Evolutionary conservation across 306 rosid genomes (phyloP).

Genomic region (Casuarina glauca): DNA sequence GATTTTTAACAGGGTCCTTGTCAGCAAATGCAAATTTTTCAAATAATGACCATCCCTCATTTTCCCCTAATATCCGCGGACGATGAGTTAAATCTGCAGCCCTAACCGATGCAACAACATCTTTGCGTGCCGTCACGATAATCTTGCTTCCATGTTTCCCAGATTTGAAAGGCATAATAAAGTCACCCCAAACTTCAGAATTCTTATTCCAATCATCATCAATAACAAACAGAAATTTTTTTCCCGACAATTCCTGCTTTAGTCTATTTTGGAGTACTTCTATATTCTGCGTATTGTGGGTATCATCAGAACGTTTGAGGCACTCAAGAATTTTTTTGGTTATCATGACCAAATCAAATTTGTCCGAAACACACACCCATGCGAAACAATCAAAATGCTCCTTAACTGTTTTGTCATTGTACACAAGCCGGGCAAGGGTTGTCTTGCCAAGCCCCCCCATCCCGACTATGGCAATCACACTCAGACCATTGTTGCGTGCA

Average conservation of each 20-base stretch:
- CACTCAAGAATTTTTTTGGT: too few relatives aligned
- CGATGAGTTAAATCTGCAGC: not conserved
- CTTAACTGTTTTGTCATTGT: too few relatives aligned
- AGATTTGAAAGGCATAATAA: slow-evolving; percentile 11
- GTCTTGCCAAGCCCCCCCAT: slow-evolving; percentile 16
- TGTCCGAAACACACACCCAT: not conserved
- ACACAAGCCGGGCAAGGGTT: not conserved
- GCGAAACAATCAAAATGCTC: not conserved
- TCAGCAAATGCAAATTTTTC: slow-evolving; percentile 4
- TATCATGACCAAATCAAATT: not conserved
- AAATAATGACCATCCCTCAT: slow-evolving; percentile 23
- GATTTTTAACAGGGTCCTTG: not conserved
- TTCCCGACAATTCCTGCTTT: not conserved
- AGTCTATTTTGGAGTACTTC: not conserved
- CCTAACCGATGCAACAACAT: not conserved
- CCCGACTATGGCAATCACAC: slow-evolving; percentile 15
- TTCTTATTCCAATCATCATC: slow-evolving; percentile 32
- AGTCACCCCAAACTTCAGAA: not conserved
- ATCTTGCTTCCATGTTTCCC: slow-evolving; percentile 13
- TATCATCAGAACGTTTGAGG: too few relatives aligned
- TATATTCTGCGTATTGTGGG: not conserved
- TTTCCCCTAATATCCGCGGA: not conserved
- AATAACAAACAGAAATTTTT: slow-evolving; percentile 25
- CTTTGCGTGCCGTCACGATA: slow-evolving; percentile 1
- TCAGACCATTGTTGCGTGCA: too few relatives aligned